A percentile compares a stretch with the other conserved stretches of the same genome.
Evolutionary conservation across 2,329 filamentous ascomycete genomes (phyloP).

Genomic region (Penicillium olsonii): DNA sequence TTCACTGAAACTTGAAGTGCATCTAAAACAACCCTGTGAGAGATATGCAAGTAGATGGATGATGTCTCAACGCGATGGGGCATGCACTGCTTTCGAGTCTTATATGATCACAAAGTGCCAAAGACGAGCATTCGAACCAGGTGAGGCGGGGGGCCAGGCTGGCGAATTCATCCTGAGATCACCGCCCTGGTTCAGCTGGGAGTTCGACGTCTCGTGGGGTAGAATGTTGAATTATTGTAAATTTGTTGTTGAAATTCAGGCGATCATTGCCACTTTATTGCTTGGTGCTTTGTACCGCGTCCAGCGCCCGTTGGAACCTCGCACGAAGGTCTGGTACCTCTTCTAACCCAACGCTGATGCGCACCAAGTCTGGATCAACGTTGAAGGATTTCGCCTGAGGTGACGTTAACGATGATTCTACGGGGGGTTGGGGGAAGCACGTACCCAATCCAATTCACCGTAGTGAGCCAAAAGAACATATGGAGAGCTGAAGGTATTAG

Average conservation of each 20-base stretch:
- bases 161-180: too few relatives aligned
- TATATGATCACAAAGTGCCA: too few relatives aligned
- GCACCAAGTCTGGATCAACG: constrained; percentile 75
- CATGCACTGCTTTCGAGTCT: too few relatives aligned
- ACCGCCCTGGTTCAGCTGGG: too few relatives aligned
- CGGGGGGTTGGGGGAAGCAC: constrained; percentile 24
- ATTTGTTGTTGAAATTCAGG: neutral
- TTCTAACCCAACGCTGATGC: constrained; percentile 89
- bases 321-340: constrained; percentile 66
- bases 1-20: too few relatives aligned
- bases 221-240: neutral
- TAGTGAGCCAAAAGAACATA: constrained; percentile 94
- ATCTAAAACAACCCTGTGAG: too few relatives aligned
- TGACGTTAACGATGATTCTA: constrained; percentile 15
- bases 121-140: too few relatives aligned
- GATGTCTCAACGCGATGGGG: too few relatives aligned
- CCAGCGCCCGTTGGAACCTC: constrained; percentile 70
- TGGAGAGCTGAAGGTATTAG: constrained; percentile 63
- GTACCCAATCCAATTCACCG: constrained; percentile 82
- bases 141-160: too few relatives aligned
- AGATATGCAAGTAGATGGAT: too few relatives aligned
- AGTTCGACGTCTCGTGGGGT: too few relatives aligned
- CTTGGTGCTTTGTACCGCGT: constrained; percentile 47
- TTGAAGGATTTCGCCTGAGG: constrained; percentile 70
- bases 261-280: constrained; percentile 5